Base-by-base conservation (phyloP, 805 yeast species). In the Teunomyces funiuensis region DNA sequence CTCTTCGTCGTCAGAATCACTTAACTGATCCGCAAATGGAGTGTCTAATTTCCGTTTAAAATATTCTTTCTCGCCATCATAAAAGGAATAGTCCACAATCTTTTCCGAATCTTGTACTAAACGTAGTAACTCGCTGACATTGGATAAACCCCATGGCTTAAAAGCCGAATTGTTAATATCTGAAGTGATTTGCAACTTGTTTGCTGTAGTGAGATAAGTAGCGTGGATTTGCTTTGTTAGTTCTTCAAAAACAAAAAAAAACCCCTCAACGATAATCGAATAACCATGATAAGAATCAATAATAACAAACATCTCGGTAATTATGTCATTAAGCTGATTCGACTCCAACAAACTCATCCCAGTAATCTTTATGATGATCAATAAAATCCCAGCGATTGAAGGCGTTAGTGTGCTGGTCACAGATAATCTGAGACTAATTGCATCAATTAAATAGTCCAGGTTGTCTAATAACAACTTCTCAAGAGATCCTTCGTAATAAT, bases 231-330 rank as follows among this genome's bases (percentile, higher is more conserved):
- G 82, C 23, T 63, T 61, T 5, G 81, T 66, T 4, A 87, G 60
- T 18, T 79, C 82, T 40, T 76, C 76, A 53, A 90, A 88, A 0
- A 88, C 83, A 2, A 73, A 62, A 46, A 89, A 85, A 44, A 88
- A 82, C 1, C 88, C 87, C 43, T 82, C 82, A 40, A 87, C 82
- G 13, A 93, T 65, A 11, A 72, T 68, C 2, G 81, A 66, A 58
- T 91, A 91, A 0, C 91, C 95, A 62, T 90, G 96, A 54, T 84
- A 91, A 40, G 81, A 71, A 62, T 91, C 98, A 37, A 91, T 69
- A 26, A 90, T 65, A 14, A 82, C 78, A 58, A 91, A 88, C 47
- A 88, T 74, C 3, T 89, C 79, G 36, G 80, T 76, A 14, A 91
- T 66, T 1, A 91, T 71, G 58, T 91, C 98, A 38, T 72, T 77